Percentiles rank a stretch among this genome's conserved stretches.
Evolutionary conservation across 352 stramenopile genomes (phyloP).

Genomic region (Thraustochytrium sp.): DNA sequence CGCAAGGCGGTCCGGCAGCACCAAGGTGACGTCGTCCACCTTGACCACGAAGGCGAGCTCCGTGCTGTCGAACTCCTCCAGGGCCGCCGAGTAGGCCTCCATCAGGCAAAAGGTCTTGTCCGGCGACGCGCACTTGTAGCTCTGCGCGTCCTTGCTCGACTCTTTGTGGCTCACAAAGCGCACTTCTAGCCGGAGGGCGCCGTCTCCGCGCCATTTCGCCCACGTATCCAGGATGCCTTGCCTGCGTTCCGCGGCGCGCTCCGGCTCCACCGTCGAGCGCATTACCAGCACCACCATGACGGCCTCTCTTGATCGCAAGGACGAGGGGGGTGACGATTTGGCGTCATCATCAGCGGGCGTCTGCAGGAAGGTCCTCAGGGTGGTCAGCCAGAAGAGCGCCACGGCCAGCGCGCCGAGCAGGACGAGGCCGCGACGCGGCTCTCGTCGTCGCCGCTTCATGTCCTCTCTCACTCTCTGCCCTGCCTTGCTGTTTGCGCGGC

Average conservation of each 20-base stretch:
- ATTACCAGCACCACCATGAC: neutral
- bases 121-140: neutral
- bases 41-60: neutral
- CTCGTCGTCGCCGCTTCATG: no score
- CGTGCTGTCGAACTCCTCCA: neutral
- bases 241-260: neutral
- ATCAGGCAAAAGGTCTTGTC: neutral
- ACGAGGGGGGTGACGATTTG: no score
- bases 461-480: no score
- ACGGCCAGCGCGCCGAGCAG: no score
- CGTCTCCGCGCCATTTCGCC: neutral
- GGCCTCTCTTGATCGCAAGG: no score
- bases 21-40: conserved; percentile 16
- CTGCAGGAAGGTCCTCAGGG: no score
- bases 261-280: neutral
- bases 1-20: neutral
- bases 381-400: no score
- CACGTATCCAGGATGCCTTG: neutral
- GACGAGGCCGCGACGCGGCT: no score
- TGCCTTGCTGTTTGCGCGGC: no score
- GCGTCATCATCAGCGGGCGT: no score
- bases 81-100: neutral
- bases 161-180: neutral
- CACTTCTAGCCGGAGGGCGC: neutral
- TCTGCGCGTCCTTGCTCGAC: neutral